phyloP scores from a whole-genome alignment of 257 asterid species.

The Solanum commersonii region DNA sequence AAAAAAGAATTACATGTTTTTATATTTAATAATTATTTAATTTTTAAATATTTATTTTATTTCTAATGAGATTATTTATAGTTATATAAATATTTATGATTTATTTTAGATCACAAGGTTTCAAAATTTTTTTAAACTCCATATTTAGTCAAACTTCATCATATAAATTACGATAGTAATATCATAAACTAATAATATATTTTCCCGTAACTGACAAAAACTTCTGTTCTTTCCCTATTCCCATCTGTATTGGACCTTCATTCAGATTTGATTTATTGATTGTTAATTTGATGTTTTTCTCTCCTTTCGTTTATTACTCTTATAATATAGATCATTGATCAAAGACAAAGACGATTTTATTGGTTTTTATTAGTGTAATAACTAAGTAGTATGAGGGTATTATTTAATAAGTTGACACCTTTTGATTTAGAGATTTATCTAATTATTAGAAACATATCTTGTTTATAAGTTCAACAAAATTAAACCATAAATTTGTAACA shows the following conservation, averaged over 20 bases:
- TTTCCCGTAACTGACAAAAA: slow-evolving; percentile 51
- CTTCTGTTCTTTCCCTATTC: slow-evolving; percentile 5
- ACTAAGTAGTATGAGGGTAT: not conserved
- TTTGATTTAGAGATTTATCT: not conserved
- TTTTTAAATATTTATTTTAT: too few relatives aligned
- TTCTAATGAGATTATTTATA: too few relatives aligned
- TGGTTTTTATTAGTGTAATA: not conserved
- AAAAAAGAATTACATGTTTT: too few relatives aligned
- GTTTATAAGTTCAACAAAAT: not conserved
- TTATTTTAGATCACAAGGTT: too few relatives aligned
- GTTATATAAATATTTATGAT: too few relatives aligned
- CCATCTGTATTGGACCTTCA: slow-evolving; percentile 13
- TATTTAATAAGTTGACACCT: not conserved
- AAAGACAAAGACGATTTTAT: not conserved
- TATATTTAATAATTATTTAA: too few relatives aligned
- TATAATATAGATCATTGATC: not conserved
- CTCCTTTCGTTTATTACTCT: not conserved
- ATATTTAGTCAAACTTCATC: too few relatives aligned
- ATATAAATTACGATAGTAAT: too few relatives aligned
- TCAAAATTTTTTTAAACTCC: accelerated
- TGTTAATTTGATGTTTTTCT: not conserved
- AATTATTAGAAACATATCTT: not conserved
- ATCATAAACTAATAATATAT: not conserved
- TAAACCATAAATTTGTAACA: not conserved
- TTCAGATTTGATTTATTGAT: not conserved